Evolutionary conservation across 768 basidiomycete species (phyloP).

Genomic region (Serendipita sp.): DNA sequence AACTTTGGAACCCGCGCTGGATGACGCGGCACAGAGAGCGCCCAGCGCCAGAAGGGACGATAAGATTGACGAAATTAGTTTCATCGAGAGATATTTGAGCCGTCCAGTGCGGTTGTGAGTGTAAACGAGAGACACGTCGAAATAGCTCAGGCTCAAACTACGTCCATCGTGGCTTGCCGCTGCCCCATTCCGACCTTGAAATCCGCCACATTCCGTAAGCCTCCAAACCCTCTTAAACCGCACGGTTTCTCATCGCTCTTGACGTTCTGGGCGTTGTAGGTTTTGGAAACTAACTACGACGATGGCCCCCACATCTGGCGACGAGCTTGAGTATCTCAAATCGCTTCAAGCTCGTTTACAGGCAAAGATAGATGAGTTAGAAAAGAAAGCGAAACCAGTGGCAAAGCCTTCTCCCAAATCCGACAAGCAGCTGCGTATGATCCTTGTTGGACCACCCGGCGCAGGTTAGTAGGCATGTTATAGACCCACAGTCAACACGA

Average conservation of each 20-base stretch:
- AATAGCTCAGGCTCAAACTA: neutral
- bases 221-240: neutral
- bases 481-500: neutral
- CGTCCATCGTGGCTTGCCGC: neutral
- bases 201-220: neutral
- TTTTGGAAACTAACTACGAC: neutral
- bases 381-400: conserved; percentile 45
- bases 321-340: conserved; percentile 93
- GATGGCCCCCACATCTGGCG: conserved; percentile 17
- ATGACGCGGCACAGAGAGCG: conserved; percentile 30
- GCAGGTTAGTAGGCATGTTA: conserved; percentile 47
- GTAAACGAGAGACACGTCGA: neutral
- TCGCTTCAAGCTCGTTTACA: conserved; percentile 77
- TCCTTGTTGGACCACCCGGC: conserved; percentile 92
- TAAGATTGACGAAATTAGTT: conserved; percentile 17
- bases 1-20: conserved; percentile 70
- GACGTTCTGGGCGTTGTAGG: neutral
- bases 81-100: conserved; percentile 16
- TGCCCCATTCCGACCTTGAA: neutral
- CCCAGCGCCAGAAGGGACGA: conserved; percentile 20
- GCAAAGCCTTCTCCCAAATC: conserved; percentile 29
- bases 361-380: conserved; percentile 71
- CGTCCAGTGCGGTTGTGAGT: neutral
- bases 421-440: conserved; percentile 72
- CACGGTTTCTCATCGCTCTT: neutral